Evolutionary conservation across 441 rosid genomes (phyloP), one percentile per base, ranked within the genome.

Genomic region (Lepidium campestre): DNA sequence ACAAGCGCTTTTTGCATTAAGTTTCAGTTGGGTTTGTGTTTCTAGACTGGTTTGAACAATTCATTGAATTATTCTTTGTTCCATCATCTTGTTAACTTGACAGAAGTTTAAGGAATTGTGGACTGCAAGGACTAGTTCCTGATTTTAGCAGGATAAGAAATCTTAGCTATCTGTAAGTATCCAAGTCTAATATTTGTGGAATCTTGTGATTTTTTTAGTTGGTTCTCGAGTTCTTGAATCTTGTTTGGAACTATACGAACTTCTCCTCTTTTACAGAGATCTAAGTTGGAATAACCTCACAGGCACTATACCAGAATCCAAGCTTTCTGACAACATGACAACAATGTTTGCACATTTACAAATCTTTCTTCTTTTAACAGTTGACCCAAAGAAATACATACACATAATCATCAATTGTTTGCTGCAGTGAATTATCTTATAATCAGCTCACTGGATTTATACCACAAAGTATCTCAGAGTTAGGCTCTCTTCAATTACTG

Each of bases 101-200:
- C 82, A 92, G 98, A 78, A 92, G 96, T 81, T 90, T 91, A 54
- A 79, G 96, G 74, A 88, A 86, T 79, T 90, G 97, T 82, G 62
- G 80, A 79, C 75, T 93, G 76, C 62, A 68, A 72, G 98, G 97
- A 55, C 70, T 70, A 13, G 70, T 93, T 69, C 97, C 91, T 78
- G 97, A 88, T 73, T 65, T 93, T 36, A 88, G 96, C 70, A 47
- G 75, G 63, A 84, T 90, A 3, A 20, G 34, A 15, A 49, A 66
- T 63, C 85, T 90, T 49, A 63, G 25, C 59, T 93, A 79, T 72
- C 20, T 90, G 98, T 93, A 82, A 78, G 96, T 79, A n/a, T 62
- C 35, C 61, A 63, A 47, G 8, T 53, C 35, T 34, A 42, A 32
- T 36, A 13, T 41, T 14, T 53, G 25, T 45, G 10, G 14, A 15